Evolutionary conservation across 495 filamentous ascomycete species (phyloP).

Genomic region (Aspergillus carlsbadensis): DNA sequence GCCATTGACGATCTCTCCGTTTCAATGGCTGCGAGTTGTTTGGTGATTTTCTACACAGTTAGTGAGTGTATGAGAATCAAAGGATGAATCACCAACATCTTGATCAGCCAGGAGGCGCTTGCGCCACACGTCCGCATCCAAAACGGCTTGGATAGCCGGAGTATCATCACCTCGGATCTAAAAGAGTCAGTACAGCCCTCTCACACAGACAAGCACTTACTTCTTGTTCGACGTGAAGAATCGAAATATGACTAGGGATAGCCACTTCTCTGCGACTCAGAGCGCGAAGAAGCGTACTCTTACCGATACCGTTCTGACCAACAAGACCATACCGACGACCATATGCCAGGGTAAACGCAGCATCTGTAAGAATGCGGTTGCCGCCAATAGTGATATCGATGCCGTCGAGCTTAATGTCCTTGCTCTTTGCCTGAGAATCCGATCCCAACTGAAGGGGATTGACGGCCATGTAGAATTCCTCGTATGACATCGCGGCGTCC

Average conservation of each 20-base stretch:
- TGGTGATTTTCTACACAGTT: slow-evolving; percentile 69
- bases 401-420: slow-evolving; percentile 97
- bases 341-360: slow-evolving; percentile 84
- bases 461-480: slow-evolving; percentile 99
- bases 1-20: slow-evolving; percentile 75
- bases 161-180: slow-evolving; percentile 96
- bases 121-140: slow-evolving; percentile 98
- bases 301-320: slow-evolving; percentile 99
- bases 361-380: slow-evolving; percentile 84
- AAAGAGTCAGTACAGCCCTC: background rate
- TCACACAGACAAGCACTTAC: slow-evolving; percentile 40
- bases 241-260: slow-evolving; percentile 95
- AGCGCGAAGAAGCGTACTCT: slow-evolving; percentile 89
- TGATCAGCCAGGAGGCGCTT: slow-evolving; percentile 93
- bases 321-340: slow-evolving; percentile 95
- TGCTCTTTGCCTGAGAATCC: slow-evolving; percentile 79
- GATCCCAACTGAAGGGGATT: slow-evolving; percentile 89
- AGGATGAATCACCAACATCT: slow-evolving; percentile 52
- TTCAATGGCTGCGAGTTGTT: slow-evolving; percentile 76
- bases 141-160: slow-evolving; percentile 87
- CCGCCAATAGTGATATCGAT: slow-evolving; percentile 93
- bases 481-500: slow-evolving; percentile 87
- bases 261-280: slow-evolving; percentile 91
- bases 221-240: slow-evolving; percentile 98
- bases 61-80: slow-evolving; percentile 17